These are phyloP conservation scores for Leptographium lundbergii DNA, from an alignment of 2,329 filamentous ascomycete genomes.

Conservation along the genomic window DNA sequence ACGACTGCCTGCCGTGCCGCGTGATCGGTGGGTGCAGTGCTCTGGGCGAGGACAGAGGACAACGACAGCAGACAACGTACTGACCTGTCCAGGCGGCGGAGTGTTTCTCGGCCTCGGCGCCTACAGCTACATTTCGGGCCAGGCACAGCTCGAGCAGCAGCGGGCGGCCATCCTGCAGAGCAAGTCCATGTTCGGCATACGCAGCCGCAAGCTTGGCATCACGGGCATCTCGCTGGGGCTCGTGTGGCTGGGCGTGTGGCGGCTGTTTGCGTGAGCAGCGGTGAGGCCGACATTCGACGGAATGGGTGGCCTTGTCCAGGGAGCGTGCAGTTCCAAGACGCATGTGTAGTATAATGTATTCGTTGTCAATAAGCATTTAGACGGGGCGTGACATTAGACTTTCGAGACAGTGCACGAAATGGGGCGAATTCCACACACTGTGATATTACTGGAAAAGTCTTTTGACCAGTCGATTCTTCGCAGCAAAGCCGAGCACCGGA, in stretches of 20 bases:
- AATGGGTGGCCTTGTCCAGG: too few species aligned
- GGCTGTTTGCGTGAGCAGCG: conserved; percentile 31
- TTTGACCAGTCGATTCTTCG: too few species aligned
- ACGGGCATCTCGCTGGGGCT: conserved; percentile 54
- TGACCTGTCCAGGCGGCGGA: conserved; percentile 43
- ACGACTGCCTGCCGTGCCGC: conserved; percentile 60
- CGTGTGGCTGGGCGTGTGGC: conserved; percentile 58
- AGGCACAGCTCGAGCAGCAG: conserved; percentile 56
- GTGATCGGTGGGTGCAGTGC: conserved; percentile 46
- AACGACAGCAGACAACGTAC: too few species aligned
- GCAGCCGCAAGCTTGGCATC: conserved; percentile 55
- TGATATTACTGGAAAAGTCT: background rate
- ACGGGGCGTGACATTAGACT: too few species aligned
- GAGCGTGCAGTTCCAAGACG: too few species aligned
- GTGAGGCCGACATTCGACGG: too few species aligned
- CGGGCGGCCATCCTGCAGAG: conserved; percentile 53
- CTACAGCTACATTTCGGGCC: conserved; percentile 68
- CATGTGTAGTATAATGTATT: background rate
- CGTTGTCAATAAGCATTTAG: background rate
- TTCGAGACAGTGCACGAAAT: too few species aligned
- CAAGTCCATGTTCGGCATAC: conserved; percentile 60
- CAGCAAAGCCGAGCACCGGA: background rate
- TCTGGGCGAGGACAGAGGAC: too few species aligned
- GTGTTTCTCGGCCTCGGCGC: conserved; percentile 64
- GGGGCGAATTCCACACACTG: background rate